Evolutionary conservation across 2,329 filamentous ascomycete species (phyloP).

Genomic region (Fusarium fujikuroi): DNA sequence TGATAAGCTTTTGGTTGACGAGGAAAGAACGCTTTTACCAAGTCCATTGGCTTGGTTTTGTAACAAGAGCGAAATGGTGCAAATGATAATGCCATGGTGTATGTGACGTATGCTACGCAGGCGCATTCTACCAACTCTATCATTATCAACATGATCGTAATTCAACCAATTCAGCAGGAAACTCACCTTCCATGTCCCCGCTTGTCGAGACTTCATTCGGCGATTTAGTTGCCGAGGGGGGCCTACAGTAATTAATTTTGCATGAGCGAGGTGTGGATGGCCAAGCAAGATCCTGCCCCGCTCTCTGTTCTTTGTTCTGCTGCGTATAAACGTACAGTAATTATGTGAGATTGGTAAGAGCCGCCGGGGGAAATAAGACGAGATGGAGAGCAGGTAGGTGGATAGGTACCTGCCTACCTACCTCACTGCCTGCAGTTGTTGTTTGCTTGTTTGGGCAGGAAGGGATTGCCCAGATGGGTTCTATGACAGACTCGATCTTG

Average conservation of each 20-base stretch:
- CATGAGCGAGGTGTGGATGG: constrained; percentile 5
- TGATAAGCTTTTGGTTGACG: not conserved
- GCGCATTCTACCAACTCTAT: not conserved
- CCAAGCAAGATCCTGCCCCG: constrained; percentile 15
- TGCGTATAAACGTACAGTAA: not conserved
- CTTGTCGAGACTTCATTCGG: not conserved
- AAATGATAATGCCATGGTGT: not conserved
- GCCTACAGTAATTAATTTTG: constrained; percentile 19
- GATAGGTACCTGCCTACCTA: not conserved
- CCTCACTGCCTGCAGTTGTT: not conserved
- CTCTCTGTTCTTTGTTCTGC: not conserved
- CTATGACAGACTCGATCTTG: constrained; percentile 12
- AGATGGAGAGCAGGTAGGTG: not conserved
- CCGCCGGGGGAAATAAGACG: not conserved
- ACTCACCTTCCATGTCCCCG: not conserved
- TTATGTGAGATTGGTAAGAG: not conserved
- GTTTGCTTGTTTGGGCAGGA: not conserved
- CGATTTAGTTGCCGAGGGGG: not conserved
- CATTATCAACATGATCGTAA: not conserved
- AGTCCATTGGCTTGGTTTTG: not conserved
- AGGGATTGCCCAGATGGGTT: not conserved
- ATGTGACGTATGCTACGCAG: not conserved
- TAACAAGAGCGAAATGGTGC: not conserved
- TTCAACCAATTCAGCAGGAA: not conserved
- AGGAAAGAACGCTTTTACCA: not conserved